Conservation (phyloP, 805 yeast genomes). For the Diddensiella caesifluorescens region DNA sequence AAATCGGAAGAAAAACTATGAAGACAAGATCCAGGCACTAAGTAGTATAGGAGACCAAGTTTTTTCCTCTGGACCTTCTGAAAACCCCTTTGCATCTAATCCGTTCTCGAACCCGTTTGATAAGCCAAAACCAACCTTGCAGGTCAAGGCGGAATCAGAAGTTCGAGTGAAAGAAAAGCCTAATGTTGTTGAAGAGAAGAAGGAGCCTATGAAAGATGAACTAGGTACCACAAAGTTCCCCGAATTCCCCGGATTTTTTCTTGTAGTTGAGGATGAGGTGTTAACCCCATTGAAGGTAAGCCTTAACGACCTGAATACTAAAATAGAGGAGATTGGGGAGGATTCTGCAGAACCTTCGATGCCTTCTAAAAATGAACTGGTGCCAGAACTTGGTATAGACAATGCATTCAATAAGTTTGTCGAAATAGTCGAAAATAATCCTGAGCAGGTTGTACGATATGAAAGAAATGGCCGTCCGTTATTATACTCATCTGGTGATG, state of each 20-base stretch:
- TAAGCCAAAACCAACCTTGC: slow-evolving; percentile 2
- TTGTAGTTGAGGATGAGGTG: slow-evolving; percentile 67
- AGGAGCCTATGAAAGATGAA: slow-evolving; percentile 3
- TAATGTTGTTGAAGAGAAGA: slow-evolving; percentile 8
- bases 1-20: slow-evolving; percentile 5
- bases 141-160: not conserved
- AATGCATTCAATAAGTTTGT: slow-evolving; percentile 74
- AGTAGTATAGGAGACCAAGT: slow-evolving; percentile 15
- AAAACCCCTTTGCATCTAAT: slow-evolving; percentile 20
- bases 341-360: slow-evolving; percentile 23
- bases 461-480: slow-evolving; percentile 65
- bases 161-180: slow-evolving; percentile 1
- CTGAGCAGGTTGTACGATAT: slow-evolving; percentile 81
- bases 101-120: slow-evolving; percentile 22
- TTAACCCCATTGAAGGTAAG: slow-evolving; percentile 43
- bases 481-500: slow-evolving; percentile 60
- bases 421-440: slow-evolving; percentile 70
- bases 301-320: slow-evolving; percentile 44
- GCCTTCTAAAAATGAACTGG: slow-evolving; percentile 14
- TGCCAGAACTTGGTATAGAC: slow-evolving; percentile 44
- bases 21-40: slow-evolving; percentile 10
- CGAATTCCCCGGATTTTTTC: slow-evolving; percentile 42
- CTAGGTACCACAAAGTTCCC: slow-evolving; percentile 15
- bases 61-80: slow-evolving; percentile 2
- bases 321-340: slow-evolving; percentile 43